Conservation (phyloP, 1,139 yeast species). For the Kodamaea sp. region DNA sequence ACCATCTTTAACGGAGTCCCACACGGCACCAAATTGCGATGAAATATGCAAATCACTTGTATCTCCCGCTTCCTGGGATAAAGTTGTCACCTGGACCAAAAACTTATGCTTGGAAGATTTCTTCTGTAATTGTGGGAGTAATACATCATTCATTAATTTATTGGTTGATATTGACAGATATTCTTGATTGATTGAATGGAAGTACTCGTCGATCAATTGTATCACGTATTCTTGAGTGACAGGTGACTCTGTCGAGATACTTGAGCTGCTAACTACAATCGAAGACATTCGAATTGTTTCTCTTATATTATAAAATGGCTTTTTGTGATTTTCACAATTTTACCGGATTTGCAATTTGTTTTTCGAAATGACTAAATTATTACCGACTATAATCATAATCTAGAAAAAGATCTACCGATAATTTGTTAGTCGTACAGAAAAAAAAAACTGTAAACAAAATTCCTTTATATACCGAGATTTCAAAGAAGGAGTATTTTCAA, state of each 20-base stretch:
- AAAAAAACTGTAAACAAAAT: neutral
- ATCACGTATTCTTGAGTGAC: slow-evolving; percentile 7
- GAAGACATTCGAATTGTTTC: neutral
- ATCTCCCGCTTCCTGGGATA: slow-evolving; percentile 13
- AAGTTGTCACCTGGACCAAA: slow-evolving; percentile 26
- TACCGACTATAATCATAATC: no score
- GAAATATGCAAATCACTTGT: slow-evolving; percentile 19
- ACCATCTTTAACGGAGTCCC: slow-evolving; percentile 42
- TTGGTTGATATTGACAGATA: slow-evolving; percentile 2
- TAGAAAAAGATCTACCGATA: no score
- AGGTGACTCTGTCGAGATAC: slow-evolving; percentile 11
- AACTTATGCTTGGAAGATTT: slow-evolving; percentile 40
- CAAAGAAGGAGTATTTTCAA: no score
- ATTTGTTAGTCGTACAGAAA: slow-evolving; percentile 3
- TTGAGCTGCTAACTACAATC: slow-evolving; percentile 3
- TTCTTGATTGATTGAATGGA: slow-evolving; percentile 1
- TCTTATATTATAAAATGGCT: no score
- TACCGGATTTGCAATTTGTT: neutral
- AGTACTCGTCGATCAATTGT: slow-evolving; percentile 4
- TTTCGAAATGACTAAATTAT: neutral
- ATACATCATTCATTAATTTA: slow-evolving; percentile 3
- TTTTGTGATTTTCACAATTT: neutral
- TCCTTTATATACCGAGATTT: neutral
- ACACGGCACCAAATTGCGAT: slow-evolving; percentile 34
- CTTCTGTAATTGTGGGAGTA: slow-evolving; percentile 21